A percentile compares a stretch with the other conserved stretches of the same genome.
phyloP scores from a whole-genome alignment of 805 yeast genomes.

The Pachysolen tannophilus region DNA sequence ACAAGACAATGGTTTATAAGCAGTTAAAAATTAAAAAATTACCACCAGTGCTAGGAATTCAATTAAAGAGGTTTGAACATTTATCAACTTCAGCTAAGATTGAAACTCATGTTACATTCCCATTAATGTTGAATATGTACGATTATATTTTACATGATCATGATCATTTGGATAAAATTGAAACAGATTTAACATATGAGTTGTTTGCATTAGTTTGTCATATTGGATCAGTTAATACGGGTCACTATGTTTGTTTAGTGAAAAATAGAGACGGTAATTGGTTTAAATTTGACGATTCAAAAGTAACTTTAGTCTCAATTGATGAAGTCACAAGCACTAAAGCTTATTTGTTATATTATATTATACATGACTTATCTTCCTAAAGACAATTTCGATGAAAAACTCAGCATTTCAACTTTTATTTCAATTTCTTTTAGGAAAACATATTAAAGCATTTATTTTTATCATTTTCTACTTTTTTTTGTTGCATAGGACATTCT shows the following conservation, averaged over 20 bases:
- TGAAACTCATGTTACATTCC: conserved; percentile 67
- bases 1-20: conserved; percentile 60
- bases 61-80: conserved; percentile 75
- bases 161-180: conserved; percentile 1
- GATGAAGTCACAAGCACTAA: conserved; percentile 60
- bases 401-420: too few species aligned
- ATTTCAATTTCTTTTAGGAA: too few species aligned
- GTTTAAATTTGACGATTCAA: conserved; percentile 89
- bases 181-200: conserved; percentile 49
- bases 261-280: conserved; percentile 71
- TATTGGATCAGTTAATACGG: conserved; percentile 89
- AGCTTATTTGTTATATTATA: conserved; percentile 76
- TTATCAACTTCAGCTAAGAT: conserved; percentile 54
- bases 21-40: conserved; percentile 58
- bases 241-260: conserved; percentile 81
- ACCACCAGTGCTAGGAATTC: conserved; percentile 77
- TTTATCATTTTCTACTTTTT: too few species aligned
- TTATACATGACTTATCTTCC: conserved; percentile 44
- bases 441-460: too few species aligned
- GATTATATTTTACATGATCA: conserved; percentile 34
- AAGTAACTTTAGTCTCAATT: conserved; percentile 56
- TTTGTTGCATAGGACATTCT: too few species aligned
- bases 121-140: conserved; percentile 63
- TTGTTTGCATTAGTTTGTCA: conserved; percentile 84
- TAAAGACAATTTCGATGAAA: too few species aligned